These are phyloP conservation scores for Juglanconis sp. DNA, from an alignment of 2,329 filamentous ascomycete species.

Conservation along the genomic window DNA sequence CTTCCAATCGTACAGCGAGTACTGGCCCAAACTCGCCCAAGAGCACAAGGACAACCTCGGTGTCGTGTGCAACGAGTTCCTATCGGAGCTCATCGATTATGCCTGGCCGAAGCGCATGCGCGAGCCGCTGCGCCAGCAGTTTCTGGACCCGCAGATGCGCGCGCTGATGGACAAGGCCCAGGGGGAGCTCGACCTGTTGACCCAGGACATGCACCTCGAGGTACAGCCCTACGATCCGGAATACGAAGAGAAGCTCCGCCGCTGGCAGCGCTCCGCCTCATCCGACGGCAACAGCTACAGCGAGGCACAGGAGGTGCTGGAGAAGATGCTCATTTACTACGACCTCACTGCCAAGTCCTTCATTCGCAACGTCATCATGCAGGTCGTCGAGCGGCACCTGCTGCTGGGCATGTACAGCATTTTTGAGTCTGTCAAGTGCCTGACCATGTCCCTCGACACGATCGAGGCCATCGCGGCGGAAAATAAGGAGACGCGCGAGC, in stretches of 20 bases:
- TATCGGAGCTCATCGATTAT: conserved; percentile 48
- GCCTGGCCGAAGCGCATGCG: conserved; percentile 51
- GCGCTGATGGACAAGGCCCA: conserved; percentile 45
- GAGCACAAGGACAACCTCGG: conserved; percentile 54
- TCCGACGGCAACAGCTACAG: conserved; percentile 43
- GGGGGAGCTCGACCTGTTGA: conserved; percentile 42
- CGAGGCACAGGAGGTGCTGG: conserved; percentile 50
- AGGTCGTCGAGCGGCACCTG: conserved; percentile 49
- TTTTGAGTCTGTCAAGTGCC: conserved; percentile 50
- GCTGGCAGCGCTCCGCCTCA: conserved; percentile 42
- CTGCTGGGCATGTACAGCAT: conserved; percentile 49
- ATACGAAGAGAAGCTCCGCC: conserved; percentile 48
- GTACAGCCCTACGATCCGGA: conserved; percentile 53
- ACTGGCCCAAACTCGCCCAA: conserved; percentile 49
- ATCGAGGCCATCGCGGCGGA: conserved; percentile 51
- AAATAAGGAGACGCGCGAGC: conserved; percentile 50
- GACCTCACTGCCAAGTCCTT: conserved; percentile 51
- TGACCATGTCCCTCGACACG: conserved; percentile 41
- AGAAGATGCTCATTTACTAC: conserved; percentile 56
- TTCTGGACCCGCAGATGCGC: conserved; percentile 47
- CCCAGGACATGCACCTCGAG: conserved; percentile 50
- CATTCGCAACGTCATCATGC: conserved; percentile 50
- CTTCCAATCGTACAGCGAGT: conserved; percentile 51
- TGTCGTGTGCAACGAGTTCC: conserved; percentile 53
- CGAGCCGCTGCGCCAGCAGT: conserved; percentile 46